Percentiles rank a stretch among this genome's conserved stretches.
Evolutionary conservation across 2,329 filamentous ascomycete genomes (phyloP).

Genomic region (Ploettnerulaceae sp.): DNA sequence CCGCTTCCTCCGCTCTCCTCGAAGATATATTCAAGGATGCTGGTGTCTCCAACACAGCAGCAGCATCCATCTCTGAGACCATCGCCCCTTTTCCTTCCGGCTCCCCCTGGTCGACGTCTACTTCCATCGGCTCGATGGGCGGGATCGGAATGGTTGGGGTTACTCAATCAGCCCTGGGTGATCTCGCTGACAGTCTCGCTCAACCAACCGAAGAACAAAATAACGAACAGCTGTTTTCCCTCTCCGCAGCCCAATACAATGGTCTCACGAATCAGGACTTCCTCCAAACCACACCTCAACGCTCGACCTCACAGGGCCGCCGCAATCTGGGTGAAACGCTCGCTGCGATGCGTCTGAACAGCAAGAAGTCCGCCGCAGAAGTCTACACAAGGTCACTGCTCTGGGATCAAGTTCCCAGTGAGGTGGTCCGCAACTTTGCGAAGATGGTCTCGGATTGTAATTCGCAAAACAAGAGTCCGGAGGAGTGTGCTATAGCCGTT

Average conservation of each 20-base stretch:
- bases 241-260: slow-evolving; percentile 85
- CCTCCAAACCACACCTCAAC: slow-evolving; percentile 49
- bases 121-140: slow-evolving; percentile 38
- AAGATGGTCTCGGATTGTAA: slow-evolving; percentile 80
- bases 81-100: slow-evolving; percentile 50
- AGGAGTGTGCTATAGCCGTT: slow-evolving; percentile 23
- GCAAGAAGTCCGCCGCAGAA: slow-evolving; percentile 72
- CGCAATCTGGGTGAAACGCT: slow-evolving; percentile 77
- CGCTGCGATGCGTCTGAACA: slow-evolving; percentile 67
- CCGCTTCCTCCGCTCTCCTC: slow-evolving; percentile 70
- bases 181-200: slow-evolving; percentile 63
- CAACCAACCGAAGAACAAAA: slow-evolving; percentile 79
- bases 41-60: slow-evolving; percentile 47
- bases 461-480: slow-evolving; percentile 32
- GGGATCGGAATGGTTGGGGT: slow-evolving; percentile 44
- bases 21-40: slow-evolving; percentile 80
- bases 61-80: slow-evolving; percentile 38
- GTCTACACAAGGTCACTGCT: slow-evolving; percentile 90
- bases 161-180: slow-evolving; percentile 57
- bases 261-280: slow-evolving; percentile 74
- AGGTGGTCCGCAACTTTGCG: slow-evolving; percentile 89
- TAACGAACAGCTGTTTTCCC: slow-evolving; percentile 80
- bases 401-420: slow-evolving; percentile 88
- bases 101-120: slow-evolving; percentile 42
- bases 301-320: slow-evolving; percentile 56